Evolutionary conservation across 148 eudicot genomes (phyloP).

Genomic region (Silene conica): DNA sequence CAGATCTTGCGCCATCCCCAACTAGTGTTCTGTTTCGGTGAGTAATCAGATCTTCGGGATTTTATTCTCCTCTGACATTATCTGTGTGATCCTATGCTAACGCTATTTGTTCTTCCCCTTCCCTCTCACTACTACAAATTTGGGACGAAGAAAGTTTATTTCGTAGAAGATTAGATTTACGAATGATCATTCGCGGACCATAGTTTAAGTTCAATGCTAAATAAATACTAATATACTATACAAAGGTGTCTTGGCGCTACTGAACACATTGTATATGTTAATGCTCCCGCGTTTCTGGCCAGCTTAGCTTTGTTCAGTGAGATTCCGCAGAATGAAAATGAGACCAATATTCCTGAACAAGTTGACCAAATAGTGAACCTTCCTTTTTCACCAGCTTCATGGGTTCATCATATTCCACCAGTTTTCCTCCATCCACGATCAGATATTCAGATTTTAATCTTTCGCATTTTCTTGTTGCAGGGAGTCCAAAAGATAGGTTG

Average conservation of each 20-base stretch:
- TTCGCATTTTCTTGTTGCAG: no score
- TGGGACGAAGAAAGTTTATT: no score
- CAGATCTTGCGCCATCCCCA: no score
- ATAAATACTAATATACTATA: not conserved
- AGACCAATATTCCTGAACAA: constrained; percentile 90
- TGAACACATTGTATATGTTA: not conserved
- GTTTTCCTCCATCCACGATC: constrained; percentile 42
- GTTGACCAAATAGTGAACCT: constrained; percentile 66
- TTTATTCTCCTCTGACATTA: no score
- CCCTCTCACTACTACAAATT: no score
- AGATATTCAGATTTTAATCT: no score
- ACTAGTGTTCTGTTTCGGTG: no score
- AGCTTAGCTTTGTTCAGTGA: constrained; percentile 25
- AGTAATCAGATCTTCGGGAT: no score
- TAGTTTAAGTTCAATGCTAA: not conserved
- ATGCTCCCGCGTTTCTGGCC: not conserved
- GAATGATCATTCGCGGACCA: not conserved
- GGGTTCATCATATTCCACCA: constrained; percentile 77
- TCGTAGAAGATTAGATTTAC: not conserved
- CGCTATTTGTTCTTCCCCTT: no score
- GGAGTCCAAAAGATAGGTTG: no score
- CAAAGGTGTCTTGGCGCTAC: not conserved
- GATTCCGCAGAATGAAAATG: constrained; percentile 57
- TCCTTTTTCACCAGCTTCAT: constrained; percentile 68
- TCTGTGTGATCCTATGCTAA: no score